A percentile compares a stretch with the other conserved stretches of the same genome.
These are phyloP conservation scores for Amauroascus verrucosus DNA, from an alignment of 2,329 filamentous ascomycete genomes.

Conservation along the genomic window DNA sequence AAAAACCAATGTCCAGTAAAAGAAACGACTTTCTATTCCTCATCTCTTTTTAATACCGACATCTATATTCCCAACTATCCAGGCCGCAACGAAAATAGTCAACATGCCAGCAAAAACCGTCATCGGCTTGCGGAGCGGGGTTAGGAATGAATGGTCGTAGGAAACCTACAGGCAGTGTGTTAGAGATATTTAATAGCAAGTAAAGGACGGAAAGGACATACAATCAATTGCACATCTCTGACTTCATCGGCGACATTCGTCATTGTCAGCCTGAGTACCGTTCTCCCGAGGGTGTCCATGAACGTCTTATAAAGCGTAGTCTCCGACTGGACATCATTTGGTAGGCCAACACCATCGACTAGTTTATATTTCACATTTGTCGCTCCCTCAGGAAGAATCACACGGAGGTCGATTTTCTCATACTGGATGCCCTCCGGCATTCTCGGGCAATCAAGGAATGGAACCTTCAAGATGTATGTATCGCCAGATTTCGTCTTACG, in stretches of 20 bases:
- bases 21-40: neutral
- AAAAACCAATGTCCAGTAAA: neutral
- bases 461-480: slow-evolving; percentile 76
- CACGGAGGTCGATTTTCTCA: slow-evolving; percentile 63
- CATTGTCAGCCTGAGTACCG: slow-evolving; percentile 66
- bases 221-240: slow-evolving; percentile 69
- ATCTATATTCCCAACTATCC: slow-evolving; percentile 67
- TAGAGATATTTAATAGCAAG: neutral
- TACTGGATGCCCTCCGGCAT: slow-evolving; percentile 79
- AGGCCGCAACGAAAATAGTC: slow-evolving; percentile 62
- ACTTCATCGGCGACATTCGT: slow-evolving; percentile 85
- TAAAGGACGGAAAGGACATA: slow-evolving; percentile 23
- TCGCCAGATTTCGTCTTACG: slow-evolving; percentile 52
- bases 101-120: slow-evolving; percentile 66
- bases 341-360: slow-evolving; percentile 65
- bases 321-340: slow-evolving; percentile 42
- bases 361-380: slow-evolving; percentile 54
- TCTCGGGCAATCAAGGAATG: slow-evolving; percentile 87
- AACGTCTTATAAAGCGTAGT: slow-evolving; percentile 69
- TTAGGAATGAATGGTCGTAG: slow-evolving; percentile 70
- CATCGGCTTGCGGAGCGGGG: slow-evolving; percentile 74
- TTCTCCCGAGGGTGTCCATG: slow-evolving; percentile 86
- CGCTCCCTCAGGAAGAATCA: slow-evolving; percentile 85
- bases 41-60: slow-evolving; percentile 61
- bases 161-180: slow-evolving; percentile 43